phyloP scores from a whole-genome alignment of 176 grass and related monocot species.

The Ananas comosus region DNA sequence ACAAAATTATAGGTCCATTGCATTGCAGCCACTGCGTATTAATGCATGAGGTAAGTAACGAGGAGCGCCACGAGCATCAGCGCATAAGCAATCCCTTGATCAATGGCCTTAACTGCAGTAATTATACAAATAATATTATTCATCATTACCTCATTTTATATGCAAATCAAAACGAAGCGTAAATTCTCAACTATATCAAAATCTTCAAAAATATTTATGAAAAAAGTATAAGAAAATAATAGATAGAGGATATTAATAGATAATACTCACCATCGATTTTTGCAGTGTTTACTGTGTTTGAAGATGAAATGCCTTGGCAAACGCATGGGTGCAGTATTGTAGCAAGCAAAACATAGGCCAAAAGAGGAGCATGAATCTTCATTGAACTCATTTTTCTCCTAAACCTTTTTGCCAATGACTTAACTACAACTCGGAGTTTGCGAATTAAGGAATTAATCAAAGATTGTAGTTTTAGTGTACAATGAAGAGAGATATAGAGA shows the following conservation, averaged over 20 bases:
- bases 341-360: constrained; percentile 29
- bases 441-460: too few relatives aligned
- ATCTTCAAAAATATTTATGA: not conserved
- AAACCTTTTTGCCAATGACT: too few relatives aligned
- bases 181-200: too few relatives aligned
- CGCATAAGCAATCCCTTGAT: constrained; percentile 41
- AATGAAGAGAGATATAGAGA: too few relatives aligned
- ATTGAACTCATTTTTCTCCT: not conserved
- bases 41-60: constrained; percentile 31
- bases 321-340: constrained; percentile 28
- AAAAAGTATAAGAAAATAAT: not conserved
- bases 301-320: constrained; percentile 11
- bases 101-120: constrained; percentile 34
- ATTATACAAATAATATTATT: too few relatives aligned
- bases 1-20: not conserved
- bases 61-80: constrained; percentile 43
- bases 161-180: too few relatives aligned
- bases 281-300: not conserved
- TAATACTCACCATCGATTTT: constrained; percentile 24
- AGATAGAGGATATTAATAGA: too few relatives aligned
- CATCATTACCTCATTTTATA: too few relatives aligned
- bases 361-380: constrained; percentile 13
- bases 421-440: too few relatives aligned
- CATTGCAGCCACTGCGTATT: not conserved
- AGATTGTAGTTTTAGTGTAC: too few relatives aligned